Evolutionary conservation across 352 stramenopile genomes (phyloP), one percentile per base, ranked within the genome.

Genomic region (Phytophthora hibernalis): DNA sequence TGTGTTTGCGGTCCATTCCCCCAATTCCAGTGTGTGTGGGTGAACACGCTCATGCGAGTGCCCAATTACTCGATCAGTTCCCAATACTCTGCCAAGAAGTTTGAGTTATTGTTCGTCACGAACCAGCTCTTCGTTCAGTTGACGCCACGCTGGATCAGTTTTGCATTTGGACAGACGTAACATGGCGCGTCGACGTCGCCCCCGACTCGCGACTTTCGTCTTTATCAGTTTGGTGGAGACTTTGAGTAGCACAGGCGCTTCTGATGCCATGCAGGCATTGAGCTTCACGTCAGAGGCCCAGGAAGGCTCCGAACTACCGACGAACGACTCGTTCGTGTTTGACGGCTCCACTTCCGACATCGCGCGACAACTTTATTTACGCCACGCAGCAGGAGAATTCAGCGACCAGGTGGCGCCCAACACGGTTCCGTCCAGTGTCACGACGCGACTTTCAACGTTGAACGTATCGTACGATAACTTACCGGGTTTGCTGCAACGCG

Each of bases 341-440:
- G 63, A 79, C 45, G 68, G 68, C 22, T 37, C 45, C 22, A 71
- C 67, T 6, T 79, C 71, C 33, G 71, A 79, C 44, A 74, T 79
- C 31, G 67, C 71, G 9, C 67, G 61, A 26, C 71, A 79, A 35
- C 54, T 77, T 4, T 76, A 77, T 42, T 30, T 76, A 5, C 45
- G 71, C 8, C 65, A 74, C 47, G 24, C 50, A 35, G 60, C 65
- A 62, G 70, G 70, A 4, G 65, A 77, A 26, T 44, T 9, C 0
- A 63, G 65, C 31, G 26, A 44, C 15, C 28, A 61, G 5, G 63
- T 53, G 13, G 21, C 33, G 11, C 69, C 58, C 11, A 73, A 70
- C 35, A 60, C 50, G n/a, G 54, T 67, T 26, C 68, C 68, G 9
- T 38, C 12, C 24, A 35, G 30, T 4, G 61, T 70, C 37, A 81